Base-by-base conservation (phyloP, 148 eudicot genomes). In the Spergularia marina region DNA sequence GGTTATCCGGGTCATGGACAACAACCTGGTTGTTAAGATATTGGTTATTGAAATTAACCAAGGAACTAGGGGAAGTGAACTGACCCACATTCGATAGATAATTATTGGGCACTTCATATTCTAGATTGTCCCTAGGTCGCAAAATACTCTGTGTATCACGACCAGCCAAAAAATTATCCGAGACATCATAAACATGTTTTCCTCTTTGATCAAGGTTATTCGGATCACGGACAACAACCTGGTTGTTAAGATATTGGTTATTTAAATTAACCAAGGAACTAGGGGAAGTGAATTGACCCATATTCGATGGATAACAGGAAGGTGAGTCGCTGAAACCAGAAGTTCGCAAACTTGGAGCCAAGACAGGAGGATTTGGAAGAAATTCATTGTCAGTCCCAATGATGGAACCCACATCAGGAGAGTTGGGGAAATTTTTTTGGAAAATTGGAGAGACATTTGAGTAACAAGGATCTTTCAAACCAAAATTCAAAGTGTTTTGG, bases 21-120 rank as follows among this genome's bases (percentile, higher is more conserved):
- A 59, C n/a, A 58, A 21, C 70, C 54, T 36, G 79, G 49, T 76
- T 75, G 63, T 53, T 16, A 65, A 16, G 65, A 53, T 53, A 54
- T 54, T 39, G 71, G 34, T 52, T 54, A 39, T 39, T 72, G 56
- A 53, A n/a, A 72, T 18, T 7, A 57, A 30, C 36, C 36, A 56
- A 71, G 39, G 39, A 67, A 14, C 54, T 67, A 12, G 34, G 34
- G 1, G 36, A 30, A 3, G 36, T 2, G 36, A 30, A 2, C 1
- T 30, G 36, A 67, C 12, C 21, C 7, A 67, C 4, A 44, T 17
- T 20, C 9, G 18, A 67, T 10, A 54, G 36, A 30, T 30, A 30
- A 30, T 30, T 30, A 30, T 30, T 1, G 36, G 36, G 36, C 36
- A 30, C 36, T 3, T 30, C 36, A 30, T 30, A 30, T 2, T 30